phyloP scores from a whole-genome alignment of 2,329 filamentous ascomycete species.

The Verticillium tricorpus region DNA sequence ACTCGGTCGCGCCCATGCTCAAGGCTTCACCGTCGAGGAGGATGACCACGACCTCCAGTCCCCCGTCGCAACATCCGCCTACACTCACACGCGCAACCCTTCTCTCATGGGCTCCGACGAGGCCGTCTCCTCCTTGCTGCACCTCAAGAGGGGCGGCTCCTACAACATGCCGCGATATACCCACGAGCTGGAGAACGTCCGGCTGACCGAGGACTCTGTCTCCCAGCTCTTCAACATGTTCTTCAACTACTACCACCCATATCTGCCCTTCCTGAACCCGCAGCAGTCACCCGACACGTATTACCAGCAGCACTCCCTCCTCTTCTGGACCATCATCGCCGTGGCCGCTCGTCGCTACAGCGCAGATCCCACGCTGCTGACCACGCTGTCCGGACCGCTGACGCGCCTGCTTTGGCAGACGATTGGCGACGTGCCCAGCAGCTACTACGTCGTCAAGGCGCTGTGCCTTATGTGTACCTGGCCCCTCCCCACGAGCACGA shows the following conservation, averaged over 20 bases:
- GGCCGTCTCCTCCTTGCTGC: slow-evolving; percentile 61
- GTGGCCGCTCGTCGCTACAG: slow-evolving; percentile 70
- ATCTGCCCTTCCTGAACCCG: slow-evolving; percentile 69
- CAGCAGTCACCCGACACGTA: slow-evolving; percentile 66
- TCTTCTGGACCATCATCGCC: slow-evolving; percentile 82
- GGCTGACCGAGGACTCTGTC: slow-evolving; percentile 60
- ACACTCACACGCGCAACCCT: slow-evolving; percentile 56
- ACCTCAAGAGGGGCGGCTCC: slow-evolving; percentile 60
- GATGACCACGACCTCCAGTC: slow-evolving; percentile 56
- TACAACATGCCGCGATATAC: slow-evolving; percentile 56
- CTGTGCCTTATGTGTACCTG: slow-evolving; percentile 76
- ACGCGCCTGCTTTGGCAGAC: slow-evolving; percentile 73
- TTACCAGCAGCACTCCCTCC: slow-evolving; percentile 69
- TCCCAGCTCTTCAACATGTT: slow-evolving; percentile 67
- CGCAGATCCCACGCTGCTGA: slow-evolving; percentile 59
- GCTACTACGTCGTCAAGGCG: slow-evolving; percentile 77
- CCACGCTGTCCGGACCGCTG: slow-evolving; percentile 62
- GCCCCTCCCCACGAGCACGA: slow-evolving; percentile 78
- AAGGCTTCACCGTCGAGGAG: slow-evolving; percentile 51
- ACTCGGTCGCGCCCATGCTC: slow-evolving; percentile 54
- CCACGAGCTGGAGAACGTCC: slow-evolving; percentile 58
- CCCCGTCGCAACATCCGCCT: slow-evolving; percentile 52
- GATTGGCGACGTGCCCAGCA: slow-evolving; percentile 71
- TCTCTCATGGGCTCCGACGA: slow-evolving; percentile 66
- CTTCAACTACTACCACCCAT: slow-evolving; percentile 72